phyloP scores from a whole-genome alignment of 2,329 filamentous ascomycete genomes.

The Orbilia oligospora region DNA sequence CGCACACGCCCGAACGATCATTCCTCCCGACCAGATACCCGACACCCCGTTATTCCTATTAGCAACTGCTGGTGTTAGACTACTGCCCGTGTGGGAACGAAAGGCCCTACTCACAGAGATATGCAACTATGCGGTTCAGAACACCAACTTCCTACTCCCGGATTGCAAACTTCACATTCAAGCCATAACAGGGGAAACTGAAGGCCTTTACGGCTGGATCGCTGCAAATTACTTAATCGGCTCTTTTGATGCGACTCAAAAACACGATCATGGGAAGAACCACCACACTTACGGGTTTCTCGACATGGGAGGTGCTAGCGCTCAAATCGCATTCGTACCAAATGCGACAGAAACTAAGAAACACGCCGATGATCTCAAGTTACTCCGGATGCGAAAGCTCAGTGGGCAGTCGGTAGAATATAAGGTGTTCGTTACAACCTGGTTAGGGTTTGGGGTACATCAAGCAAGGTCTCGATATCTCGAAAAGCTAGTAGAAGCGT shows the following conservation, averaged over 20 bases:
- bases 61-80: constrained; percentile 93
- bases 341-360: constrained; percentile 91
- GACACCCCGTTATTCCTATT: constrained; percentile 95
- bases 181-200: constrained; percentile 94
- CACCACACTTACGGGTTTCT: constrained; percentile 97
- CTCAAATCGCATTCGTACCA: constrained; percentile 97
- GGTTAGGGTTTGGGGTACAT: constrained; percentile 97
- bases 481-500: constrained; percentile 79
- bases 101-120: constrained; percentile 80
- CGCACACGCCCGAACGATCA: constrained; percentile 82
- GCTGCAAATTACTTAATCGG: constrained; percentile 95
- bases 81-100: constrained; percentile 82
- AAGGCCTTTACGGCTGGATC: constrained; percentile 97
- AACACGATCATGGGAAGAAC: constrained; percentile 84
- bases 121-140: constrained; percentile 83
- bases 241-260: constrained; percentile 83
- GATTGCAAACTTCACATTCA: constrained; percentile 91
- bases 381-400: constrained; percentile 86
- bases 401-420: constrained; percentile 85
- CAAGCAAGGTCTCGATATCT: constrained; percentile 89
- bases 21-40: constrained; percentile 81
- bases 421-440: constrained; percentile 93
- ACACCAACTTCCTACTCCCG: constrained; percentile 86
- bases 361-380: constrained; percentile 88
- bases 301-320: constrained; percentile 98